Evolutionary conservation across 106 monocot genomes (phyloP).

Genomic region (Agapanthus africanus): DNA sequence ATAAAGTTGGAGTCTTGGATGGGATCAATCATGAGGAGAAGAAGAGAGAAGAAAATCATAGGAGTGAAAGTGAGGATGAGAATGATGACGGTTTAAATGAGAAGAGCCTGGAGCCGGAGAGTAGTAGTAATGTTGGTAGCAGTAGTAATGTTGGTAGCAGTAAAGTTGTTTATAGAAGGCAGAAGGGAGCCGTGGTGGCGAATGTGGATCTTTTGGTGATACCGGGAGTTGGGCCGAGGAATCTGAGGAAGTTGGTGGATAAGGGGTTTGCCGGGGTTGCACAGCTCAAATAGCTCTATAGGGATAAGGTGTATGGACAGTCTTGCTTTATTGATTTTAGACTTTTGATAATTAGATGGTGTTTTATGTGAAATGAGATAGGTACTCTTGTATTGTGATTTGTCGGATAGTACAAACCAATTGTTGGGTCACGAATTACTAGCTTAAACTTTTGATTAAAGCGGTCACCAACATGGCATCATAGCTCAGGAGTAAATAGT

Average conservation of each 20-base stretch:
- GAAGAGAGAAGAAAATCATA: neutral
- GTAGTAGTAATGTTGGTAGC: too few relatives aligned
- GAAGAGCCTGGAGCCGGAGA: neutral
- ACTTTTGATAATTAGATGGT: neutral
- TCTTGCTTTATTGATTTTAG: neutral
- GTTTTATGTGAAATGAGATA: too few relatives aligned
- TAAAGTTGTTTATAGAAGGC: conserved; percentile 17
- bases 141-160: too few relatives aligned
- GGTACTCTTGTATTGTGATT: too few relatives aligned
- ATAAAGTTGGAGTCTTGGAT: neutral
- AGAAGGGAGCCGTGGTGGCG: conserved; percentile 7
- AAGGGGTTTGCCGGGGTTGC: conserved; percentile 42
- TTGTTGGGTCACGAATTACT: too few relatives aligned
- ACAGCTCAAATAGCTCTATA: conserved; percentile 48
- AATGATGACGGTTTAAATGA: neutral
- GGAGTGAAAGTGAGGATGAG: conserved; percentile 2
- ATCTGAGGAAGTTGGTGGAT: conserved; percentile 46
- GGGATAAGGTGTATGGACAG: conserved; percentile 39
- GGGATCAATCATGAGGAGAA: neutral
- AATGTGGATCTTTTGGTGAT: conserved; percentile 32
- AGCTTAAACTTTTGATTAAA: too few relatives aligned
- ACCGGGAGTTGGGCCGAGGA: conserved; percentile 46
- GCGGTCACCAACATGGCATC: too few relatives aligned
- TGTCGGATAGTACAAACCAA: too few relatives aligned
- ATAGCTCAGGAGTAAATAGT: too few relatives aligned